Base-by-base conservation (phyloP, 2,329 filamentous ascomycete genomes). In the Gnomoniopsis sp. region DNA sequence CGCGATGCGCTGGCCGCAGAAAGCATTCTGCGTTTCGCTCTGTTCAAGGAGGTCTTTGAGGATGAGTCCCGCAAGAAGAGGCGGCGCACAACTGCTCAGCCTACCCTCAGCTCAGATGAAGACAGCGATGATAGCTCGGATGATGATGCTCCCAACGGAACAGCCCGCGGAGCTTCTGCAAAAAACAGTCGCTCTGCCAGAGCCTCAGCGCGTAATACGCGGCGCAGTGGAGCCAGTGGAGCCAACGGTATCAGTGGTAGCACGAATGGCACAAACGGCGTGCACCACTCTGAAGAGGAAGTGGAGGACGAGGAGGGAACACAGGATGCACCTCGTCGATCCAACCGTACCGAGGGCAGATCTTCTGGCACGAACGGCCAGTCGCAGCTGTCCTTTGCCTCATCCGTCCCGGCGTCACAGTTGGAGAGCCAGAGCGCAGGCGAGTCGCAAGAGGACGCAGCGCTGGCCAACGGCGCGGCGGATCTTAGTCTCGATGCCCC, bases 31-130 rank as follows among this genome's bases (percentile, higher is more conserved):
- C 86, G 95, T 19, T 99, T 97, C 69, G 96, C 95, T 2, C 82
- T 99, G 38, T 99, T 99, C 83, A 98, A 98, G 72, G 95, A 99
- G 76, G 88, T 99, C 0, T 82, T 96, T 3, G 82, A 87, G 68
- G 82, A 86, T 64, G 88, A 92, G 71, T 90, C 92, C 59, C 84
- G 87, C 66, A 95, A 93, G 79, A 89, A 95, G 74, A 85, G 93
- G 67, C 88, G 91, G 73, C 88, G 90, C 66, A 62, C 57, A 33
- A 53, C 55, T 4, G 88, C 83, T 4, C 57, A 58, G 6, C 79
- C 82, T 33, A 79, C 81, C 36, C 77, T 82, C 17, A 80, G 83
- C 57, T 78, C 78, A 55, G 83, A 82, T 71, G 86, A 69, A 70
- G 78, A 87, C 22, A 84, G 82, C 43, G 82, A 84, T 11, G 82